Conservation (phyloP, 345 rosid genomes). For the Punica granatum region DNA sequence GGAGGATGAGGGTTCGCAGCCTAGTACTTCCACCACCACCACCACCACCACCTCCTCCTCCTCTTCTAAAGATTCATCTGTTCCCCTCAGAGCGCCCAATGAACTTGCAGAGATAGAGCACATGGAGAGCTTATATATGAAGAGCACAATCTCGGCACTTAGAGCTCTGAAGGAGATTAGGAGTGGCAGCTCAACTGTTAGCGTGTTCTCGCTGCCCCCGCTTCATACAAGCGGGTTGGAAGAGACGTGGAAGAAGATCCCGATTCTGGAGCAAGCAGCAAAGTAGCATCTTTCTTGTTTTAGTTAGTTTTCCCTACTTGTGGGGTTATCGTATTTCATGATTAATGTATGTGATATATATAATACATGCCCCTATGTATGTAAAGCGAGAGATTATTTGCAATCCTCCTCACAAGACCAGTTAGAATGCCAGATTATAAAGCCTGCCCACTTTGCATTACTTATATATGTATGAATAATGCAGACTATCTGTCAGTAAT, state of each 20-base stretch:
- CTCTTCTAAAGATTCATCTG: constrained; percentile 9
- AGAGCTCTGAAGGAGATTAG: constrained; percentile 70
- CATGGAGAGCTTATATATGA: constrained; percentile 71
- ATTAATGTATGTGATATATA: neutral
- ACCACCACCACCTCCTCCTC: constrained; percentile 15
- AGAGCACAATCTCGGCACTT: constrained; percentile 73
- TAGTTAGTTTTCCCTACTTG: neutral
- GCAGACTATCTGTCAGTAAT: too few species aligned
- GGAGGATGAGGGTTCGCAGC: constrained; percentile 23
- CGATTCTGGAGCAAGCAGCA: constrained; percentile 72
- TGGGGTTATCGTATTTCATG: neutral
- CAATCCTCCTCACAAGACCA: too few species aligned
- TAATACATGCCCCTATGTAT: neutral
- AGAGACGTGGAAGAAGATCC: constrained; percentile 70
- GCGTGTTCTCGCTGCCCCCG: constrained; percentile 82
- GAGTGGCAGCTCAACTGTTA: constrained; percentile 79
- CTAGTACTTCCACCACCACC: too few species aligned
- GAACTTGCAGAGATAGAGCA: constrained; percentile 59
- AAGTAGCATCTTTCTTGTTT: constrained; percentile 31
- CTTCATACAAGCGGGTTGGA: constrained; percentile 58
- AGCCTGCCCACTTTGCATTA: too few species aligned
- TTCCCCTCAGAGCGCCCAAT: constrained; percentile 25
- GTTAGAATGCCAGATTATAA: too few species aligned
- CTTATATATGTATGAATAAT: too few species aligned
- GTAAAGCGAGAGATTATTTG: too few species aligned